Evolutionary conservation across 1,139 yeast species (phyloP).

Genomic region (Zygosaccharomyces pseudobailii): DNA sequence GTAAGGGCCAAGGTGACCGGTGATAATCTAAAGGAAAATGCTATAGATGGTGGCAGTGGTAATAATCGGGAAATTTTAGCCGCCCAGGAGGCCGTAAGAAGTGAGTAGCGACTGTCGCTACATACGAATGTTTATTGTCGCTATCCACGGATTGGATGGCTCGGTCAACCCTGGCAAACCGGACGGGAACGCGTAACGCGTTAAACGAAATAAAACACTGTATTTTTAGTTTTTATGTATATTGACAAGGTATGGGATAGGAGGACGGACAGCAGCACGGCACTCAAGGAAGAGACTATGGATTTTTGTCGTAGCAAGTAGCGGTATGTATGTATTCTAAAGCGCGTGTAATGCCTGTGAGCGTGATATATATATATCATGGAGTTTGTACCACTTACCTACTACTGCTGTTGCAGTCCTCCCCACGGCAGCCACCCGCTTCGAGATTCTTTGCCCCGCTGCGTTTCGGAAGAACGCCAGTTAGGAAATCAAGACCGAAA

Average conservation of each 20-base stretch:
- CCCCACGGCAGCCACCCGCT: too few species aligned
- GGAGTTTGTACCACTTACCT: too few species aligned
- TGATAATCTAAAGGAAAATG: neutral
- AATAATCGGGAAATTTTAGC: neutral
- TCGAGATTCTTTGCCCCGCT: too few species aligned
- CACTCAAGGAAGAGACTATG: neutral
- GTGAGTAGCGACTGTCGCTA: neutral
- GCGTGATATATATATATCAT: too few species aligned
- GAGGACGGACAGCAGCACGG: neutral
- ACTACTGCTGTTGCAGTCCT: too few species aligned
- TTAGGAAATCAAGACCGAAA: too few species aligned
- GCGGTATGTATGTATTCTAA: neutral
- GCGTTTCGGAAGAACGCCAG: too few species aligned
- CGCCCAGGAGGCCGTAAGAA: neutral
- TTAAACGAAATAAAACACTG: neutral
- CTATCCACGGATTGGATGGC: neutral
- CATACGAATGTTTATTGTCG: neutral
- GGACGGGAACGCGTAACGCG: neutral
- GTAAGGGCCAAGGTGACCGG: neutral
- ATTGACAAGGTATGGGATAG: neutral
- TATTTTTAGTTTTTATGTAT: neutral
- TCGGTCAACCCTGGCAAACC: neutral
- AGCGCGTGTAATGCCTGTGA: too few species aligned
- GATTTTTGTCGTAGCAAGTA: neutral
- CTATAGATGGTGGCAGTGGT: neutral